phyloP scores from a whole-genome alignment of 345 rosid species.

The Murraya paniculata region DNA sequence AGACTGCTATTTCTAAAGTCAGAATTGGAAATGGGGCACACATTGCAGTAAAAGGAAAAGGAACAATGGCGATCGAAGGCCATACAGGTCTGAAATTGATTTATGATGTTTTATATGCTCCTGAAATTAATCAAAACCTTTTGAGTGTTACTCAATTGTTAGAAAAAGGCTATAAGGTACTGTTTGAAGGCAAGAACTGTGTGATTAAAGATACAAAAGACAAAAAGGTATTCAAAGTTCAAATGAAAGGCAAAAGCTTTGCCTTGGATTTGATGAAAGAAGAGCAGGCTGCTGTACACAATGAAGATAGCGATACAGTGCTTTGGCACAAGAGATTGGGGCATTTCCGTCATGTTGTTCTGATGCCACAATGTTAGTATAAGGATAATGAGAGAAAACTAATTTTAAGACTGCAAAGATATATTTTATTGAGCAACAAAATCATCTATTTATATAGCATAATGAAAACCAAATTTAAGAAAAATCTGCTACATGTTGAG shows the following conservation, averaged over 20 bases:
- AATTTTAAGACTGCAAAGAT: no score
- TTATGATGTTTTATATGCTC: not conserved
- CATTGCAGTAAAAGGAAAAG: not conserved
- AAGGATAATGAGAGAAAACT: no score
- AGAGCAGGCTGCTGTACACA: not conserved
- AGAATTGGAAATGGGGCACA: not conserved
- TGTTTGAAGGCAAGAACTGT: not conserved
- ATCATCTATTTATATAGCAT: no score
- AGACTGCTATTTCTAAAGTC: not conserved
- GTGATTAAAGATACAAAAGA: constrained; percentile 1
- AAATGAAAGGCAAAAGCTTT: constrained; percentile 9
- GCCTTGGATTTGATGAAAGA: not conserved
- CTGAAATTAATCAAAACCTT: not conserved
- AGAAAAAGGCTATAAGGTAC: not conserved
- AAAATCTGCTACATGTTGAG: no score
- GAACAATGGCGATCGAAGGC: not conserved
- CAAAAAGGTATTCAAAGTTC: not conserved
- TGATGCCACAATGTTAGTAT: no score
- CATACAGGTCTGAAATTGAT: constrained; percentile 1
- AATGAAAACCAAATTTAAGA: no score
- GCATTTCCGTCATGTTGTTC: not conserved
- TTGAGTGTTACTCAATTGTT: not conserved
- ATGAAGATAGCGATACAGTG: not conserved
- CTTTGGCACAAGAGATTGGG: not conserved
- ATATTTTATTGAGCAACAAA: no score